A percentile compares a stretch with the other conserved stretches of the same genome.
Evolutionary conservation across 345 rosid species (phyloP).

Genomic region (Cardiospermum halicacabum): DNA sequence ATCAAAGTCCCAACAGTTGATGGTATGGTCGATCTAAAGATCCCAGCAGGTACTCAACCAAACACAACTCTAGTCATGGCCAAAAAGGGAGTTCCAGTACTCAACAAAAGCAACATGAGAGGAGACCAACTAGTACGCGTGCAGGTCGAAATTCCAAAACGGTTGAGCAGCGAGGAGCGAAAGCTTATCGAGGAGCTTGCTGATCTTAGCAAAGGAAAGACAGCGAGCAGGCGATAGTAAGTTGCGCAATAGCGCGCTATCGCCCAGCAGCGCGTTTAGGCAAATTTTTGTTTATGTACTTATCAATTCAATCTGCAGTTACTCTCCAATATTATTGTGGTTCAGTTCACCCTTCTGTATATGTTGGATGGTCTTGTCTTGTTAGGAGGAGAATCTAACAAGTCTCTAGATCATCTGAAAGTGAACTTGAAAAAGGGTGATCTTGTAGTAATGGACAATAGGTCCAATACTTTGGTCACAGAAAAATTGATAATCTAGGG

Average conservation of each 20-base stretch:
- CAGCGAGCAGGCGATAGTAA: constrained; percentile 65
- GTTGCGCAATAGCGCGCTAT: too few species aligned
- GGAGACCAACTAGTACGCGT: constrained; percentile 97
- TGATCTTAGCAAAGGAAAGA: constrained; percentile 79
- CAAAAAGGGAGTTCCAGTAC: constrained; percentile 84
- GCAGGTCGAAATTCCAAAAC: constrained; percentile 94
- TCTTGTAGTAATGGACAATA: constrained; percentile 13
- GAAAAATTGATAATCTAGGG: background rate
- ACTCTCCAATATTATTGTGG: background rate
- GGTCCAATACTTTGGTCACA: background rate
- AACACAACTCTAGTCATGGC: constrained; percentile 93
- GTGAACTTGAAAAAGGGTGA: background rate
- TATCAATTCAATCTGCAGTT: background rate
- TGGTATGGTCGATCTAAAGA: constrained; percentile 87
- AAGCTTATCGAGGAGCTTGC: constrained; percentile 86
- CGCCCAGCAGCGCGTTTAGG: too few species aligned
- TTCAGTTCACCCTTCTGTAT: background rate
- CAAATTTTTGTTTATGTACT: background rate
- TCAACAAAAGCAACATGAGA: constrained; percentile 83
- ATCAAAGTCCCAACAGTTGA: constrained; percentile 92
- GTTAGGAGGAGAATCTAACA: constrained; percentile 4
- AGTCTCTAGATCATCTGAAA: constrained; percentile 7
- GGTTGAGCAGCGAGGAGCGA: constrained; percentile 81
- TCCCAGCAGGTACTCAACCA: constrained; percentile 93
- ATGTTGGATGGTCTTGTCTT: background rate